A percentile compares a stretch with the other conserved stretches of the same genome.
Evolutionary conservation across 495 filamentous ascomycete genomes (phyloP).

Genomic region (Copromyces sp.): DNA sequence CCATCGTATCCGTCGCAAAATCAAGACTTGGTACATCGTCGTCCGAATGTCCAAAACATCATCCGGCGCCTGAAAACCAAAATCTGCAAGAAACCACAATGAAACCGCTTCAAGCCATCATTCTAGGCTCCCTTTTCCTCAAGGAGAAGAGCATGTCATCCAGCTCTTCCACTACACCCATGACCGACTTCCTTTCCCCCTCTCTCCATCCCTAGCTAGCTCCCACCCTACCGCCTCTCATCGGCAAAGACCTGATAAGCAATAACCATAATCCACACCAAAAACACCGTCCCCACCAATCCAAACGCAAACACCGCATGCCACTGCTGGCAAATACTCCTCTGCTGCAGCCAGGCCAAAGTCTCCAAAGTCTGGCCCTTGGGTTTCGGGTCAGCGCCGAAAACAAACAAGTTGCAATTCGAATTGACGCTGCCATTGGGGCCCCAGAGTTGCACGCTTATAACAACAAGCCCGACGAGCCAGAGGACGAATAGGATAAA

Average conservation of each 20-base stretch:
- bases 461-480: constrained; percentile 86
- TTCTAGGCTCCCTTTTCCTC: background rate
- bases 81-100: background rate
- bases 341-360: constrained; percentile 79
- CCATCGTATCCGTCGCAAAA: background rate
- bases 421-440: constrained; percentile 61
- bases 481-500: constrained; percentile 93
- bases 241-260: constrained; percentile 70
- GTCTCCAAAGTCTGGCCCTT: constrained; percentile 58
- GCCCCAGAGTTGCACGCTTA: constrained; percentile 80
- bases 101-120: background rate
- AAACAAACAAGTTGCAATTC: constrained; percentile 70
- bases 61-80: background rate
- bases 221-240: constrained; percentile 6
- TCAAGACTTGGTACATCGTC: background rate
- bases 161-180: no score
- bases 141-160: background rate
- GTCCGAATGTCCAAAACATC: background rate
- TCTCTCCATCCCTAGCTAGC: background rate
- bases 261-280: constrained; percentile 94
- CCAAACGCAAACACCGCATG: constrained; percentile 56
- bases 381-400: constrained; percentile 33
- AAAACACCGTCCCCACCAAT: constrained; percentile 70
- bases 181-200: background rate
- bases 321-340: constrained; percentile 72